Evolutionary conservation across 768 basidiomycete species (phyloP).

Genomic region (Lyophyllum decastes): DNA sequence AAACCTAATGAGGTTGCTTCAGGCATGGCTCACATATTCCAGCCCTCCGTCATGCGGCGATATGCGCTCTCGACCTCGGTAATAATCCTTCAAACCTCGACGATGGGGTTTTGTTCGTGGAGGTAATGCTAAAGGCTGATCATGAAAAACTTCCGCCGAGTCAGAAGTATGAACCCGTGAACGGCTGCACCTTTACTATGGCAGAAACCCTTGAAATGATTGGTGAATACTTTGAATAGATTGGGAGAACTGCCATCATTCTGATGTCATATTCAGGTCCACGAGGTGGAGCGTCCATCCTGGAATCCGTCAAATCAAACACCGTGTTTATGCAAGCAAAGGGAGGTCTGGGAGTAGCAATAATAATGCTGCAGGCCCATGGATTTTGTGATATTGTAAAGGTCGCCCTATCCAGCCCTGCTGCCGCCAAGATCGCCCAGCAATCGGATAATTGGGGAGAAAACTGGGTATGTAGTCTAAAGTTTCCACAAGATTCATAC

Average conservation of each 20-base stretch:
- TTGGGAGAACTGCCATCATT: not conserved
- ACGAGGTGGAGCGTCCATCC: conserved; percentile 14
- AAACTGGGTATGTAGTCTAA: conserved; percentile 19
- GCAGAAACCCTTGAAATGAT: conserved; percentile 22
- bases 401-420: conserved; percentile 23
- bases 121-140: conserved; percentile 20
- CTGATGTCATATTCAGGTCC: conserved; percentile 9
- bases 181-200: conserved; percentile 22
- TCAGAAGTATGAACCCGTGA: conserved; percentile 19
- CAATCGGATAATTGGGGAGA: conserved; percentile 20
- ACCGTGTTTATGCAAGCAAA: conserved; percentile 24
- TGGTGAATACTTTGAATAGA: conserved; percentile 8
- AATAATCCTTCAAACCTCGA: conserved; percentile 19
- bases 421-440: conserved; percentile 18
- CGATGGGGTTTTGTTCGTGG: conserved; percentile 22
- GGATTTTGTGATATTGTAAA: conserved; percentile 23
- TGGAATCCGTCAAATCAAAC: conserved; percentile 22
- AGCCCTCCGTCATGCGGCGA: conserved; percentile 23
- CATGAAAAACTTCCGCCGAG: conserved; percentile 19
- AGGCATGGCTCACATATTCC: conserved; percentile 28
- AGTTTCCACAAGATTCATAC: not conserved
- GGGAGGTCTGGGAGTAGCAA: conserved; percentile 23
- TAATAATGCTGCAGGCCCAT: conserved; percentile 20
- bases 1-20: not conserved
- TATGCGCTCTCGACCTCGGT: conserved; percentile 27